Conservation (phyloP, 2,329 filamentous ascomycete species). For the Microcyclosporella mali region DNA sequence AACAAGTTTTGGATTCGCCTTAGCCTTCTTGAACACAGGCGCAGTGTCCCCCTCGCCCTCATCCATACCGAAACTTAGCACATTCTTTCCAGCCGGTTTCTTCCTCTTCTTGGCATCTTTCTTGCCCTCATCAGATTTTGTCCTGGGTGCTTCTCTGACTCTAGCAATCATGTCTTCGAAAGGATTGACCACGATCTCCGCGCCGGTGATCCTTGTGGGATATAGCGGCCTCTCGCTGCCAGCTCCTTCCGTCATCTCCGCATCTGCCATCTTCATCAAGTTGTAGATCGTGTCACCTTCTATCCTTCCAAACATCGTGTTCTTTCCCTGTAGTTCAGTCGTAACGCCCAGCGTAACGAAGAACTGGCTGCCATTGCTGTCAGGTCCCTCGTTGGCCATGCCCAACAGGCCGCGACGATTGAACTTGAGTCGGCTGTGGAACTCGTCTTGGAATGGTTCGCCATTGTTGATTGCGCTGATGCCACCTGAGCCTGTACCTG, state of each 20-base stretch:
- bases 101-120: conserved; percentile 58
- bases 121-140: conserved; percentile 41
- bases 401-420: conserved; percentile 83
- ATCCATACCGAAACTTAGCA: conserved; percentile 68
- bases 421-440: conserved; percentile 87
- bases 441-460: conserved; percentile 77
- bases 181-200: conserved; percentile 74
- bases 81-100: conserved; percentile 66
- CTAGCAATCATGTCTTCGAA: conserved; percentile 75
- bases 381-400: conserved; percentile 86
- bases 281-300: conserved; percentile 96
- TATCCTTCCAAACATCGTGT: conserved; percentile 88
- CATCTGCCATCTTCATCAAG: conserved; percentile 85
- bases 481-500: conserved; percentile 83
- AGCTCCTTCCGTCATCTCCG: conserved; percentile 62
- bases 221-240: conserved; percentile 79
- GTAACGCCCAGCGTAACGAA: conserved; percentile 84
- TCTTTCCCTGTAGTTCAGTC: conserved; percentile 79
- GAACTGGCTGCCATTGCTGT: conserved; percentile 92
- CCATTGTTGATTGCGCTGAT: conserved; percentile 88
- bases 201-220: conserved; percentile 66
- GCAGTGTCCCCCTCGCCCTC: conserved; percentile 55
- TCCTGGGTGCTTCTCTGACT: conserved; percentile 49
- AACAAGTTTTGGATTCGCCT: conserved; percentile 71
- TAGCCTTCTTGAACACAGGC: conserved; percentile 65